Base-by-base conservation (phyloP, 129 eudicot species). In the Arctium lappa region DNA sequence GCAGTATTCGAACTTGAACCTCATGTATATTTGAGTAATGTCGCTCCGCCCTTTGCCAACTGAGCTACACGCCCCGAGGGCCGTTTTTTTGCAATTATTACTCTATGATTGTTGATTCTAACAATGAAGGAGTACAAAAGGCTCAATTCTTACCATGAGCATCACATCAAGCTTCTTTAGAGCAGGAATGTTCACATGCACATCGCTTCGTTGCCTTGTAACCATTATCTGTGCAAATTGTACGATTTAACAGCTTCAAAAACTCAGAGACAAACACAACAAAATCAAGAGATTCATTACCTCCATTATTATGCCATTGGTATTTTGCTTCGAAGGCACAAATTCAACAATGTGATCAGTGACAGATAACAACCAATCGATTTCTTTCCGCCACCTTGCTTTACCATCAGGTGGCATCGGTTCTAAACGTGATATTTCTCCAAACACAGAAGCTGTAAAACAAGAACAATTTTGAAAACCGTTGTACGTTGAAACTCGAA, bases 271-370 rank as follows among this genome's bases (percentile, higher is more conserved):
- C 13, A 66, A 22, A 56, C 33, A 78, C 36, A 53, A 3, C 29
- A 40, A 77, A 72, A 60, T n/a, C 5, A 60, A 34, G n/a, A 74
- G 71, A 82, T 53, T 60, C 18, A 11, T 27, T 85, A 91, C 99
- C 92, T 96, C 99, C 95, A 96, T 93, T 50, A 11, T 86, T 22
- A 82, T 73, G 70, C 98, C 98, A 75, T 92, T 91, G 15, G 88
- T 88, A 29, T 78, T 86, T 72, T 94, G 98, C 82, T 92, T 89
- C 10, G 91, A 84, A 85, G 98, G 91, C 72, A 86, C 95, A 44
- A 94, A 85, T 85, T 94, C 98, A 46, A 94, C 98, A 66, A 94
- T 90, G 87, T 92, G 88, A 85, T 92, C 95, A 0, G 98, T 89
- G 46, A 94, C 98, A 12, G 95, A 90, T 42, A 94, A 76, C 71